phyloP scores from a whole-genome alignment of 129 eudicot species.

The Flaveria trinervia region DNA sequence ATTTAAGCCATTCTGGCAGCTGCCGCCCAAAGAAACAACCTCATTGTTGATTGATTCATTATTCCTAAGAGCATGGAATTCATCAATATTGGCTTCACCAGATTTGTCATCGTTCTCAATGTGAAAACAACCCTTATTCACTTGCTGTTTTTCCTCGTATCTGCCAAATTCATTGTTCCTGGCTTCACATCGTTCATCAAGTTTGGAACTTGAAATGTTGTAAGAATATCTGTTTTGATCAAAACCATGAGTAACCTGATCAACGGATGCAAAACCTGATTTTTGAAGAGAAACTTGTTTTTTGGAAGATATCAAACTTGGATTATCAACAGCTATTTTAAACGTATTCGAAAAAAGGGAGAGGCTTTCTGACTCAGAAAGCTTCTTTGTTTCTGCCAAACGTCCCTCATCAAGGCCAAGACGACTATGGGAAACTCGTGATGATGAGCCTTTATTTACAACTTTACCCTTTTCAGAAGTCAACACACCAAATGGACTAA shows the following conservation, averaged over 20 bases:
- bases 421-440: constrained; percentile 7
- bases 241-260: constrained; percentile 31
- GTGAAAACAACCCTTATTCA: constrained; percentile 26
- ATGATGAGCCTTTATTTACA: constrained; percentile 31
- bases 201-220: constrained; percentile 28
- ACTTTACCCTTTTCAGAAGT: constrained; percentile 35
- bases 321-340: constrained; percentile 18
- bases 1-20: constrained; percentile 34
- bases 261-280: constrained; percentile 14
- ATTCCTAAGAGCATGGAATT: constrained; percentile 34
- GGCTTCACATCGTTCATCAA: constrained; percentile 28
- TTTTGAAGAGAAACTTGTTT: constrained; percentile 27
- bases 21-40: constrained; percentile 39
- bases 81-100: constrained; percentile 40
- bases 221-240: constrained; percentile 28
- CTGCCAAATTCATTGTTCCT: constrained; percentile 26
- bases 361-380: constrained; percentile 28
- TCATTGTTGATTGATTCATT: constrained; percentile 30
- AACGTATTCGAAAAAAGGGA: constrained; percentile 29
- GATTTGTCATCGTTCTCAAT: constrained; percentile 31
- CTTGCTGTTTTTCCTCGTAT: constrained; percentile 30
- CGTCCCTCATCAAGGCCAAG: constrained; percentile 27
- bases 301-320: constrained; percentile 20
- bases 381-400: constrained; percentile 31
- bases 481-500: constrained; percentile 29